Percentiles rank a stretch among this genome's conserved stretches.
Conservation (phyloP, 192 early-diverging fungal species). For the Coemansia aciculifera region DNA sequence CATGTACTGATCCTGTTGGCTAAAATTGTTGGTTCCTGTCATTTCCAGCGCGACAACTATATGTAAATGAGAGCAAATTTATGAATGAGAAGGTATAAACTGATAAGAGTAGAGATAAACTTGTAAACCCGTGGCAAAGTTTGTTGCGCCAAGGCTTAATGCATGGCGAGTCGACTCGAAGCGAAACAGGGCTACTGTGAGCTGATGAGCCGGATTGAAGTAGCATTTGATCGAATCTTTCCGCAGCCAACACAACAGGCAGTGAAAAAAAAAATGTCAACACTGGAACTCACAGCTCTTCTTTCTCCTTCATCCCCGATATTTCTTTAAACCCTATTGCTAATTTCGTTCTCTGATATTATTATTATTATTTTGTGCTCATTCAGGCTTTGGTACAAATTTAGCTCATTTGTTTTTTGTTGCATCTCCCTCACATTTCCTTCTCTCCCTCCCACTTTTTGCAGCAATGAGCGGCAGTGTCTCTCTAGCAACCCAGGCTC, state of each 20-base stretch:
- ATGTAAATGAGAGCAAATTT: neutral
- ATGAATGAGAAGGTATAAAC: neutral
- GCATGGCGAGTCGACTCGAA: neutral
- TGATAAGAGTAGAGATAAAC: neutral
- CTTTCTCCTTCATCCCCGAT: neutral
- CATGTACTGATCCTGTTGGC: neutral
- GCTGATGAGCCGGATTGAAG: neutral
- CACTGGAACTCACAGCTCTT: neutral
- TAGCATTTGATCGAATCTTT: neutral
- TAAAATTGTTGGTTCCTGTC: neutral
- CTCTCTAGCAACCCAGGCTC: slow-evolving; percentile 27
- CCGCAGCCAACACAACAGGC: neutral
- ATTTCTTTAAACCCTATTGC: neutral
- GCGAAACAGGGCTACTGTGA: neutral
- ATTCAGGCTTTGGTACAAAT: neutral
- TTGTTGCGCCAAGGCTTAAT: neutral
- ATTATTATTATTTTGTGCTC: neutral
- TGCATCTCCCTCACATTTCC: neutral
- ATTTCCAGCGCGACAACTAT: neutral
- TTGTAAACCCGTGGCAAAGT: neutral
- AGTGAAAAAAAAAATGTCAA: neutral
- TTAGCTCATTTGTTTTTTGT: neutral
- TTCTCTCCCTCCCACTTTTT: too few species aligned
- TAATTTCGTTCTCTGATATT: neutral
- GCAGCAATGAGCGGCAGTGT: slow-evolving; percentile 27